Evolutionary conservation across 371 early-diverging fungal species (phyloP).

Genomic region (Lichtheimia hyalospora): DNA sequence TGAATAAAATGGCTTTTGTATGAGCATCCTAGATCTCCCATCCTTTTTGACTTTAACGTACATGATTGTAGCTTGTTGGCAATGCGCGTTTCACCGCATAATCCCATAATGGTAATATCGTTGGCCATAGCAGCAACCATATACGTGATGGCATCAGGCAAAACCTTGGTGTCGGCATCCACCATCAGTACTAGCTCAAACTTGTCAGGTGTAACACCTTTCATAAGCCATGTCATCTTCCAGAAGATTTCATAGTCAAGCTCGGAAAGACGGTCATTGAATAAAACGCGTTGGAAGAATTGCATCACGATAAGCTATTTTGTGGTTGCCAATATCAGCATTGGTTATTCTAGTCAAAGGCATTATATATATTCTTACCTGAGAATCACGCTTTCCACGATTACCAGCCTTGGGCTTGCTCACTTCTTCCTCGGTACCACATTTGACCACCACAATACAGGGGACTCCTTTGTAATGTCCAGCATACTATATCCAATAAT

Average conservation of each 20-base stretch:
- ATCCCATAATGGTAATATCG: constrained; percentile 81
- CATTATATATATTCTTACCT: constrained; percentile 46
- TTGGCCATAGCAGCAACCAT: constrained; percentile 84
- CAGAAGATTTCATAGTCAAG: constrained; percentile 96
- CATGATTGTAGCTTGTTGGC: constrained; percentile 79
- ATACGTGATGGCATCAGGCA: constrained; percentile 71
- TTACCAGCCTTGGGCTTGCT: constrained; percentile 84
- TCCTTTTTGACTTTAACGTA: constrained; percentile 60
- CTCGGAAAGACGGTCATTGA: constrained; percentile 92
- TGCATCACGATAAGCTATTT: constrained; percentile 81
- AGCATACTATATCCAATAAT: constrained; percentile 56
- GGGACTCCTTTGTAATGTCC: constrained; percentile 90
- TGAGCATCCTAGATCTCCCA: constrained; percentile 41
- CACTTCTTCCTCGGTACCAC: constrained; percentile 77
- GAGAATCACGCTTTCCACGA: constrained; percentile 98
- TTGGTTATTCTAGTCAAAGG: not conserved
- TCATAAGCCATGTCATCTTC: constrained; percentile 80
- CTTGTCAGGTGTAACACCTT: constrained; percentile 88
- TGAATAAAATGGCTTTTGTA: constrained; percentile 2
- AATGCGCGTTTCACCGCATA: constrained; percentile 87
- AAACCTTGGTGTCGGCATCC: constrained; percentile 93
- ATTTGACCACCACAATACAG: constrained; percentile 89
- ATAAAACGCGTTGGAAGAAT: constrained; percentile 90
- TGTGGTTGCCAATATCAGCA: not conserved
- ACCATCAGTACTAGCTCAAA: constrained; percentile 94